Base-by-base conservation (phyloP, 371 early-diverging fungal genomes). In the Scutellospora calospora region DNA sequence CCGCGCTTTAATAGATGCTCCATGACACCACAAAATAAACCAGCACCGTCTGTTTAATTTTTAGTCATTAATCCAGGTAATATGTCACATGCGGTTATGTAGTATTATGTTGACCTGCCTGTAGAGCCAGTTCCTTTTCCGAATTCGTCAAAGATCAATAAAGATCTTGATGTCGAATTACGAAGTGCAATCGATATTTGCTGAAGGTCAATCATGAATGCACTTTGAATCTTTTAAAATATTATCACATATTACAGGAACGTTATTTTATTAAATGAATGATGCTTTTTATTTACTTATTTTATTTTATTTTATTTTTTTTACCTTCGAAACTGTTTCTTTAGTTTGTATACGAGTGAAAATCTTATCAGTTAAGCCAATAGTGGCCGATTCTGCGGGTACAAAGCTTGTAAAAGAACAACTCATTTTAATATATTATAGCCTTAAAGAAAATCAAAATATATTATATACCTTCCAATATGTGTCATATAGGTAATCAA, bases 121-220 rank as follows among this genome's bases (percentile, higher is more conserved):
- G 87, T 82, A 0, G 97, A 95, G 1, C 96, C 92, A 0, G 99
- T 99, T 20, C 99, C 99, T 59, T 99, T 92, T 0, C 99, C 99
- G 18, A 99, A 93, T 85, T 99, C 99, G 83, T 99, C 99, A 88
- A 99, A 91, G 51, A 99, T 94, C 8, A 97, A 93, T 72, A 97
- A 84, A 0, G 91, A 91, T 38, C 85, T 81, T 0, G 82, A 82
- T 8, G 91, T 91, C 1, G 90, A 85, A 80, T 88, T 83, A 16
- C 86, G 79, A 3, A 94, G 41, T 0, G 91, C 91, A 27, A 88
- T 82, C 5, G 89, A 80, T 31, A 92, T 85, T 73, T 95, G 94
- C 49, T 94, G 90, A 1, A 94, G 55, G 82, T 94, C 95, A 68
- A 89, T 86, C 80, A 89, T 90, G 85, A 96, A 95, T 6, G 95